phyloP scores from a whole-genome alignment of 2,329 filamentous ascomycete species.

The Fusarium begoniae region DNA sequence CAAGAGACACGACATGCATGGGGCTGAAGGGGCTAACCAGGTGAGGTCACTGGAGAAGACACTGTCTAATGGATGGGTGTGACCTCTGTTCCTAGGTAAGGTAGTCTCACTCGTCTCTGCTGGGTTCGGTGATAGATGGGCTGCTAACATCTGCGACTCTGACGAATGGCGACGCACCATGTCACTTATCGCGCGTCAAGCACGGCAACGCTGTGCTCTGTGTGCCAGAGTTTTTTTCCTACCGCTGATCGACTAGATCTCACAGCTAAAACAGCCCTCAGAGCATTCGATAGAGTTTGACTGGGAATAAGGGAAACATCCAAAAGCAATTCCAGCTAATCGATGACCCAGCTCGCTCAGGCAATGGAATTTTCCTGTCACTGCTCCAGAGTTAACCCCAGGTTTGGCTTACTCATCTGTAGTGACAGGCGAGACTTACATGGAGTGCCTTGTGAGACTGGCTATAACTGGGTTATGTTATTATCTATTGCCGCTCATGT shows the following conservation, averaged over 20 bases:
- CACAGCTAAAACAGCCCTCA: background rate
- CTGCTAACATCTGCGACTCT: slow-evolving; percentile 18
- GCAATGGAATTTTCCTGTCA: background rate
- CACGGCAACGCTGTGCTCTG: background rate
- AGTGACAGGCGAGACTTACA: slow-evolving; percentile 4
- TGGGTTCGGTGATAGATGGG: slow-evolving; percentile 15
- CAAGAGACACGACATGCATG: slow-evolving; percentile 19
- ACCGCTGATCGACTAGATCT: background rate
- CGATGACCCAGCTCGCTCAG: background rate
- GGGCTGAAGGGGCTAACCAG: background rate
- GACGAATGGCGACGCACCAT: slow-evolving; percentile 35
- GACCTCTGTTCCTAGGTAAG: background rate
- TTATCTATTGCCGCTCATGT: background rate
- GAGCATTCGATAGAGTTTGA: background rate
- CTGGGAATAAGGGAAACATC: background rate
- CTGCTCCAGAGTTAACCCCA: background rate
- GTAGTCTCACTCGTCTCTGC: slow-evolving; percentile 6
- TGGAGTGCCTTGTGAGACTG: slow-evolving; percentile 11
- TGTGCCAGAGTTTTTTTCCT: background rate
- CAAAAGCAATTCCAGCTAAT: background rate
- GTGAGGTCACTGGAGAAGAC: slow-evolving; percentile 13
- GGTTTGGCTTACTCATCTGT: background rate
- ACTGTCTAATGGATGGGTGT: slow-evolving; percentile 3
- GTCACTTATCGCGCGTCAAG: slow-evolving; percentile 38
- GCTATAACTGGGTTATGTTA: slow-evolving; percentile 12